Conservation (phyloP, 768 basidiomycete species). For the Suillus tomentosus region DNA sequence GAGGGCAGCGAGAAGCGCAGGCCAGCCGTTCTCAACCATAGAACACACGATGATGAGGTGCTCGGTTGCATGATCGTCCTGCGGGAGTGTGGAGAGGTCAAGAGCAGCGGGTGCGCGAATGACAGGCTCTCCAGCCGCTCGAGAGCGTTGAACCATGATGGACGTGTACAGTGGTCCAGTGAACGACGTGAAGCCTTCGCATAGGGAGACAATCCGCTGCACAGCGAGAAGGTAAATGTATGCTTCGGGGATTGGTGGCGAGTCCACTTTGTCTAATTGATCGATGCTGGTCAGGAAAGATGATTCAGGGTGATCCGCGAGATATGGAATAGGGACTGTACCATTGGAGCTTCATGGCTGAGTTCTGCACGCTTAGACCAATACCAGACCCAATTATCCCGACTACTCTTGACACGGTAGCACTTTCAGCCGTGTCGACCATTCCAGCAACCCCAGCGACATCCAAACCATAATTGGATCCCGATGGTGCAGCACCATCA, state of each 20-base stretch:
- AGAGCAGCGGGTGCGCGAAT: conserved; percentile 75
- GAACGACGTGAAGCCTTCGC: conserved; percentile 80
- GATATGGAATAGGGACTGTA: conserved; percentile 36
- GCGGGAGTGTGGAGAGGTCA: conserved; percentile 56
- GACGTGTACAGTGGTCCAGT: conserved; percentile 72
- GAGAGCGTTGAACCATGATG: conserved; percentile 65
- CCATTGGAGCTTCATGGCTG: conserved; percentile 92
- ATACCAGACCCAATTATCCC: conserved; percentile 80
- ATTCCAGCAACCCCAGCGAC: conserved; percentile 75
- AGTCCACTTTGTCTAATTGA: conserved; percentile 95
- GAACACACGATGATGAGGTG: conserved; percentile 67
- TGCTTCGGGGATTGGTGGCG: conserved; percentile 89
- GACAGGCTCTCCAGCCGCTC: conserved; percentile 60
- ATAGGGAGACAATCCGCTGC: conserved; percentile 83
- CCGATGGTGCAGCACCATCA: conserved; percentile 21
- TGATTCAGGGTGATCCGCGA: not conserved
- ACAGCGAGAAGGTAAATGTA: conserved; percentile 92
- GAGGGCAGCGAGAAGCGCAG: conserved; percentile 85
- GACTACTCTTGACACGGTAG: conserved; percentile 79
- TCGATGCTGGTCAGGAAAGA: conserved; percentile 68
- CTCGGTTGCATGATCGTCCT: conserved; percentile 53
- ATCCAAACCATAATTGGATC: conserved; percentile 55
- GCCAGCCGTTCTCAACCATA: conserved; percentile 90
- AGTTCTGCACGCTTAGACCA: conserved; percentile 71
- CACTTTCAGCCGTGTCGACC: conserved; percentile 80